A percentile compares a stretch with the other conserved stretches of the same genome.
phyloP scores from a whole-genome alignment of 1,284 basidiomycete genomes.

The Neolentinus lepideus region DNA sequence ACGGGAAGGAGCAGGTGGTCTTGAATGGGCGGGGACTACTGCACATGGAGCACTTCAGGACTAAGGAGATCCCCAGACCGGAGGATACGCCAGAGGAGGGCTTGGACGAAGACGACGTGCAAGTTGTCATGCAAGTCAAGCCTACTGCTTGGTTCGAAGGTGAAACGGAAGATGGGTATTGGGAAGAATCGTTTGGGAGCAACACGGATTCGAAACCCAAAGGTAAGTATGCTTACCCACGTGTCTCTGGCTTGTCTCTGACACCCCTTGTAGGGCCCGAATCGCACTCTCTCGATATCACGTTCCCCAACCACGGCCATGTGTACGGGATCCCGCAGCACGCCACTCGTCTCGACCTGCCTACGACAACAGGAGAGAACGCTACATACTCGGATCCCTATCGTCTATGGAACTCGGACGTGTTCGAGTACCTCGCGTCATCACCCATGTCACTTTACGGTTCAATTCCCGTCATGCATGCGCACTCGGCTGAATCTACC shows the following conservation, averaged over 20 bases:
- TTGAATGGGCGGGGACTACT: slow-evolving; percentile 88
- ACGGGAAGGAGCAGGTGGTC: slow-evolving; percentile 79
- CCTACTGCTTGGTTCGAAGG: slow-evolving; percentile 82
- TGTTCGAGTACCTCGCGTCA: slow-evolving; percentile 94
- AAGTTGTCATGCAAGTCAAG: slow-evolving; percentile 52
- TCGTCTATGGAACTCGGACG: slow-evolving; percentile 93
- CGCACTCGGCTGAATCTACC: slow-evolving; percentile 79
- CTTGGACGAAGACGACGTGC: slow-evolving; percentile 34
- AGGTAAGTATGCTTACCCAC: slow-evolving; percentile 41
- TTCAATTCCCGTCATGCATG: slow-evolving; percentile 89
- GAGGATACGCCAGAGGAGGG: slow-evolving; percentile 29
- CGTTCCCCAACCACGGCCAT: slow-evolving; percentile 85
- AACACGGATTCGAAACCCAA: slow-evolving; percentile 95
- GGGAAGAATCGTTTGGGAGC: slow-evolving; percentile 84
- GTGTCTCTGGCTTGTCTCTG: slow-evolving; percentile 1
- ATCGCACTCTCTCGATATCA: slow-evolving; percentile 87
- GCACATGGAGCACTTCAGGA: slow-evolving; percentile 97
- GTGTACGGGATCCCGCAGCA: slow-evolving; percentile 98
- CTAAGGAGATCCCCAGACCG: slow-evolving; percentile 39
- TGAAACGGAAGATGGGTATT: slow-evolving; percentile 74
- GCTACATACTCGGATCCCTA: slow-evolving; percentile 86
- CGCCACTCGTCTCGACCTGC: slow-evolving; percentile 85
- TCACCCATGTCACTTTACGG: slow-evolving; percentile 92
- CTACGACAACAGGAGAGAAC: slow-evolving; percentile 70
- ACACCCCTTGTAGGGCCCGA: slow-evolving; percentile 67